phyloP scores from a whole-genome alignment of 23 red algal species.

The Gracilaria vermiculophylla region DNA sequence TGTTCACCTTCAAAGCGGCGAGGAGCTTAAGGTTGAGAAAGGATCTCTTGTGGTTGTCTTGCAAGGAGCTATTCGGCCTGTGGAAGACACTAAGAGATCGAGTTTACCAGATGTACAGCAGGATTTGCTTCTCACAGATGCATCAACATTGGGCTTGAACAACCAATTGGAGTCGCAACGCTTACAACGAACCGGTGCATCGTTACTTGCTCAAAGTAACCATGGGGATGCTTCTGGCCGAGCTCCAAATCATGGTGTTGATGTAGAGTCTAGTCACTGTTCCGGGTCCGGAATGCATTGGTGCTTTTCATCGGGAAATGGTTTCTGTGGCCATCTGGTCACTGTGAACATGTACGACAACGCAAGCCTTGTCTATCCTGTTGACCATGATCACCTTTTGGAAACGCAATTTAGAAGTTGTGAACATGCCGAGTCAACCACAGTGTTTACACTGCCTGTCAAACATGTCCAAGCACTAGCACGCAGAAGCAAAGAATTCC shows the following conservation, averaged over 20 bases:
- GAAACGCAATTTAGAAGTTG: slow-evolving; percentile 46
- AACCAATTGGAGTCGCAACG: not conserved
- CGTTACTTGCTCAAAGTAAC: not conserved
- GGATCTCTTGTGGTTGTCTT: slow-evolving; percentile 50
- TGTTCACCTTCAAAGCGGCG: slow-evolving; percentile 17
- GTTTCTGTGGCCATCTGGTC: slow-evolving; percentile 48
- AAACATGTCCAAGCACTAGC: slow-evolving; percentile 28
- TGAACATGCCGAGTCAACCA: slow-evolving; percentile 8
- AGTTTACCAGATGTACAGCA: not conserved
- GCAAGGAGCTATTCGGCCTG: slow-evolving; percentile 33
- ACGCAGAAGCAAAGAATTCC: slow-evolving; percentile 16
- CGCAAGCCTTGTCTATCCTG: not conserved
- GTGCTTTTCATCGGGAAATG: slow-evolving; percentile 42
- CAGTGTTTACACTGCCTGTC: slow-evolving; percentile 49
- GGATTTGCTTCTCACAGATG: not conserved
- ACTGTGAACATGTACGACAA: not conserved
- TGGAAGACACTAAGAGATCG: not conserved
- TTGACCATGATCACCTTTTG: slow-evolving; percentile 10
- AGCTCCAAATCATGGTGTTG: not conserved
- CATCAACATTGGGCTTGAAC: not conserved
- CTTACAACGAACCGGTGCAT: not conserved
- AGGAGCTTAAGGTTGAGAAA: slow-evolving; percentile 13
- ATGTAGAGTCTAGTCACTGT: not conserved
- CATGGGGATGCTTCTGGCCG: not conserved
- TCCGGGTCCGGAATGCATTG: slow-evolving; percentile 39